phyloP scores from a whole-genome alignment of 495 filamentous ascomycete species.

The Penicillium coprophilum region DNA sequence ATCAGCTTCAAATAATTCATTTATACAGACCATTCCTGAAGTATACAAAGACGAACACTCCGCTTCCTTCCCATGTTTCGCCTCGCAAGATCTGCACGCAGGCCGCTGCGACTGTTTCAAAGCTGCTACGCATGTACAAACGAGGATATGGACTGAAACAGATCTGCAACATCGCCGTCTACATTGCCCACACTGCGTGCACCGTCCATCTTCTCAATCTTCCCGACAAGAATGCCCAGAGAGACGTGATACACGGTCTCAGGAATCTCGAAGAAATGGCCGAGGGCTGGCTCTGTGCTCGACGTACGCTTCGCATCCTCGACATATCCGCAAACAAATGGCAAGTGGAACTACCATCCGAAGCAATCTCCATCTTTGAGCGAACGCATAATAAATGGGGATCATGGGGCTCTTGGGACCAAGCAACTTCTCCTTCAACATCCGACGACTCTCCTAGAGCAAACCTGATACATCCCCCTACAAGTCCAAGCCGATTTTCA shows the following conservation, averaged over 20 bases:
- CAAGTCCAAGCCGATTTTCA: conserved; percentile 21
- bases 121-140: conserved; percentile 89
- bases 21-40: conserved; percentile 95
- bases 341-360: conserved; percentile 82
- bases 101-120: conserved; percentile 84
- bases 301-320: conserved; percentile 80
- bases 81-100: conserved; percentile 88
- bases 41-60: conserved; percentile 75
- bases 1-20: conserved; percentile 93
- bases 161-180: conserved; percentile 93
- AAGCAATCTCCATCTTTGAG: conserved; percentile 70
- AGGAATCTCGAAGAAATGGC: conserved; percentile 94
- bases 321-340: conserved; percentile 83
- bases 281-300: conserved; percentile 89
- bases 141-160: conserved; percentile 85
- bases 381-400: conserved; percentile 61
- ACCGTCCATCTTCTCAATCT: conserved; percentile 94
- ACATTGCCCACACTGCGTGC: conserved; percentile 90
- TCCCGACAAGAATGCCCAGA: conserved; percentile 80
- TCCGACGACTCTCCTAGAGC: conserved; percentile 32
- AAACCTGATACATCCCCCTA: conserved; percentile 16
- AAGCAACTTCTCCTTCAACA: conserved; percentile 37
- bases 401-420: conserved; percentile 47
- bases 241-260: conserved; percentile 88
- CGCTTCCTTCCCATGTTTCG: conserved; percentile 83